Evolutionary conservation across 495 filamentous ascomycete genomes (phyloP).

Genomic region (Penicillium ucsense): DNA sequence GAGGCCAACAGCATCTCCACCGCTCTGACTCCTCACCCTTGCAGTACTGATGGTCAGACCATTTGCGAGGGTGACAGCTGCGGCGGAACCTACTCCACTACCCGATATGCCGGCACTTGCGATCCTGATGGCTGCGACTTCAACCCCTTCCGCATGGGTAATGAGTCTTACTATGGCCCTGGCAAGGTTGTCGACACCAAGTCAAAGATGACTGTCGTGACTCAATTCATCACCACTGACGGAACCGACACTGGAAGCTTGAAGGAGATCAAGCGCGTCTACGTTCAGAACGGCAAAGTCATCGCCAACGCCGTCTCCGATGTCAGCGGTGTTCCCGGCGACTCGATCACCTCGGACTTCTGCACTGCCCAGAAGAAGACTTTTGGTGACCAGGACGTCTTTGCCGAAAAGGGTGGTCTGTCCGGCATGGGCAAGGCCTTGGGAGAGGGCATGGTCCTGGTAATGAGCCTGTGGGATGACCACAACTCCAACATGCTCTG

Average conservation of each 20-base stretch:
- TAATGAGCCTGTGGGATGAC: constrained; percentile 74
- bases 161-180: constrained; percentile 52
- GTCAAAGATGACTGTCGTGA: constrained; percentile 56
- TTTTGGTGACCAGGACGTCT: constrained; percentile 52
- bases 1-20: constrained; percentile 55
- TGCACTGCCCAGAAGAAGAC: constrained; percentile 50
- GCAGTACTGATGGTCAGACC: constrained; percentile 43
- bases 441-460: constrained; percentile 55
- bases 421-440: constrained; percentile 47
- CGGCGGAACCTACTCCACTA: constrained; percentile 34
- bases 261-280: constrained; percentile 58
- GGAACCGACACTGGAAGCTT: constrained; percentile 45
- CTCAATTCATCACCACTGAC: constrained; percentile 56
- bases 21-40: constrained; percentile 54
- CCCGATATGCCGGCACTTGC: constrained; percentile 47
- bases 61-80: constrained; percentile 50
- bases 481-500: constrained; percentile 72
- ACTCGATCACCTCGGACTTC: constrained; percentile 51
- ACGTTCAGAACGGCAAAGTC: constrained; percentile 58
- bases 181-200: constrained; percentile 54
- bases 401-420: constrained; percentile 52
- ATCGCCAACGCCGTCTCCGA: constrained; percentile 50
- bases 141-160: constrained; percentile 66
- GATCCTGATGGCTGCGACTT: constrained; percentile 74
- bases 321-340: constrained; percentile 41